These are phyloP conservation scores for Rhodotorula sp. DNA, from an alignment of 1,284 basidiomycete genomes.

Conservation along the genomic window DNA sequence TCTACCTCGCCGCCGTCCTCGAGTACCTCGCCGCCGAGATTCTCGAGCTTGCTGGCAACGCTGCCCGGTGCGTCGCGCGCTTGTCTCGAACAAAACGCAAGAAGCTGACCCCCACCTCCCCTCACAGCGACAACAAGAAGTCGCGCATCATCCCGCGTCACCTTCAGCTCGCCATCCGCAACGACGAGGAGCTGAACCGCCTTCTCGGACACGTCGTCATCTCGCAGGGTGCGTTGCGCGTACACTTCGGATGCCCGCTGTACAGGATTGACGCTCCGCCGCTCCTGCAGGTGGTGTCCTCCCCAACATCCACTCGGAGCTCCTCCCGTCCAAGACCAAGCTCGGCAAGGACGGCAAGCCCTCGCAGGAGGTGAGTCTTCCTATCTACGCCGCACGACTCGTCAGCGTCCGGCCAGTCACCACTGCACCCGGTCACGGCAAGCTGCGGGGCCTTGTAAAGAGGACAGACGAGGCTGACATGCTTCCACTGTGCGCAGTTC, in stretches of 20 bases:
- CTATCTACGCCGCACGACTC: too few species aligned
- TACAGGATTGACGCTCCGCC: too few species aligned
- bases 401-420: too few species aligned
- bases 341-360: background rate
- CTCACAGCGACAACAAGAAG: slow-evolving; percentile 69
- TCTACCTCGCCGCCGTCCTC: slow-evolving; percentile 81
- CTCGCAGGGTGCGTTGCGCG: slow-evolving; percentile 71
- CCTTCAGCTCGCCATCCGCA: slow-evolving; percentile 78
- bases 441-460: too few species aligned
- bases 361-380: too few species aligned
- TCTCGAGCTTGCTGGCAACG: slow-evolving; percentile 83
- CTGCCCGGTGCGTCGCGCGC: slow-evolving; percentile 55
- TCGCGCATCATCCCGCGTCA: slow-evolving; percentile 90
- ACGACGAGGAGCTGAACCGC: slow-evolving; percentile 50
- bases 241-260: too few species aligned
- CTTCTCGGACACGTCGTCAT: slow-evolving; percentile 82
- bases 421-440: too few species aligned
- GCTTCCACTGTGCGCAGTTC: too few species aligned
- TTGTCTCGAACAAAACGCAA: background rate
- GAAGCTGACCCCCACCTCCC: slow-evolving; percentile 1
- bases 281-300: slow-evolving; percentile 52
- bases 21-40: slow-evolving; percentile 86
- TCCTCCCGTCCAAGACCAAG: slow-evolving; percentile 63
- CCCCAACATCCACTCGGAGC: slow-evolving; percentile 61
- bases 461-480: too few species aligned